Evolutionary conservation across 208 protist genomes (phyloP).

Genomic region (Leishmania guyanensis): DNA sequence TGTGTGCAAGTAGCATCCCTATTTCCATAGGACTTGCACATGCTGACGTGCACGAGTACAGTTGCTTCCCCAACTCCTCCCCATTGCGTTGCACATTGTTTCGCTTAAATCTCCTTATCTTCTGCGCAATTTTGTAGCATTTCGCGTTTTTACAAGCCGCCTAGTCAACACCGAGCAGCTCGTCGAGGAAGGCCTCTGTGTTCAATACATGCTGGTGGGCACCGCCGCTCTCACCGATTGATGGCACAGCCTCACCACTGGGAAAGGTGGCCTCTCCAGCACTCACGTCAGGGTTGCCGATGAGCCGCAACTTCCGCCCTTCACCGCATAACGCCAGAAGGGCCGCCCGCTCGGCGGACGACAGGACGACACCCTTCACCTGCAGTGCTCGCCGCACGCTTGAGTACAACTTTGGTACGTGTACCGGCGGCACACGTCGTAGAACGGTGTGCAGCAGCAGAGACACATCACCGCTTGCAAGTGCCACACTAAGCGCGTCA

Average conservation of each 20-base stretch:
- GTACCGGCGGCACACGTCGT: constrained; percentile 33
- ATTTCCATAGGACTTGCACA: neutral
- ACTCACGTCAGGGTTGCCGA: neutral
- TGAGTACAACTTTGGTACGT: constrained; percentile 34
- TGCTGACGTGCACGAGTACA: neutral
- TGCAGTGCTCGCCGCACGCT: constrained; percentile 18
- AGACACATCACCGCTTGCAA: constrained; percentile 37
- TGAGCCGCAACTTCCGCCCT: neutral
- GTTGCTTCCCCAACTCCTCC: neutral
- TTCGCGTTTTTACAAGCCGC: neutral
- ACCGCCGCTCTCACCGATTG: neutral
- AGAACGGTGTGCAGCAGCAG: constrained; percentile 41
- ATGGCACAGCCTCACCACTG: neutral
- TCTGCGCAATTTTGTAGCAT: no score
- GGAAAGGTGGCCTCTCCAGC: neutral
- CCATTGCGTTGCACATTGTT: neutral
- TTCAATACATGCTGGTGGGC: neutral
- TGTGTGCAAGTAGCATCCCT: neutral
- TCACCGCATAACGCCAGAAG: constrained; percentile 28
- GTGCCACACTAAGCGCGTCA: constrained; percentile 53
- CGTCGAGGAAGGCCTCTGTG: constrained; percentile 26
- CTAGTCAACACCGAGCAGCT: constrained; percentile 35
- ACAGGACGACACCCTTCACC: constrained; percentile 20
- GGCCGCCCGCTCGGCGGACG: constrained; percentile 33
- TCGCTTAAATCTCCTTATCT: neutral